Percentiles rank a stretch among this genome's conserved stretches.
Conservation (phyloP, 768 basidiomycete species). For the Mycena sanguinolenta region DNA sequence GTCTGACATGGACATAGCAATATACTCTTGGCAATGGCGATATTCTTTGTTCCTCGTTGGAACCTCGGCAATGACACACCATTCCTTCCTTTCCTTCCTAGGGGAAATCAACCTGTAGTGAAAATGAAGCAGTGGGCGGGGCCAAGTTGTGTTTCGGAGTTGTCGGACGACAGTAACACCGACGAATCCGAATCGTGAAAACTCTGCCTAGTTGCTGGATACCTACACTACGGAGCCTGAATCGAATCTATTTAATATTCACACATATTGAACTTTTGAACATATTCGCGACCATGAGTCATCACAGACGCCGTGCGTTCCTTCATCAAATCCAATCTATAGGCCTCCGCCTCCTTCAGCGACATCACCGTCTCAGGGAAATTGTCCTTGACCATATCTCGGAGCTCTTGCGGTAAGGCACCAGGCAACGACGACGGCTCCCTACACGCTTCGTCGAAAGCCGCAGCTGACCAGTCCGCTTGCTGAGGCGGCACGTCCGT, state of each 20-base stretch:
- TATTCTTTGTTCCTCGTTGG: too few relatives aligned
- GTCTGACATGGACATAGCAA: too few relatives aligned
- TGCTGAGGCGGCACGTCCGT: slow-evolving; percentile 21
- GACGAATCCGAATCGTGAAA: too few relatives aligned
- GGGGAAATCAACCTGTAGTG: too few relatives aligned
- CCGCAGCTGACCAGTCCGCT: slow-evolving; percentile 41
- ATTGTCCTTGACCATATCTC: slow-evolving; percentile 20
- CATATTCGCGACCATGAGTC: slow-evolving; percentile 13
- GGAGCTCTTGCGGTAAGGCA: slow-evolving; percentile 27
- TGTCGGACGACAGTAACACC: too few relatives aligned
- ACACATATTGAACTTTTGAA: slow-evolving; percentile 34
- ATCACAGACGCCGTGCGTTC: slow-evolving; percentile 37
- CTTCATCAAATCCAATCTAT: slow-evolving; percentile 39
- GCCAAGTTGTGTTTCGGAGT: too few relatives aligned
- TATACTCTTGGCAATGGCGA: too few relatives aligned
- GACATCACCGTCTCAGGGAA: slow-evolving; percentile 29
- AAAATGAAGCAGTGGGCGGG: too few relatives aligned
- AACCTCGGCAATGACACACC: too few relatives aligned
- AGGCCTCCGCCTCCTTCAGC: slow-evolving; percentile 30
- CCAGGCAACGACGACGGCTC: not conserved
- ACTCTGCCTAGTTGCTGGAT: too few relatives aligned
- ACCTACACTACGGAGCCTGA: too few relatives aligned
- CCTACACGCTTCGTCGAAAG: slow-evolving; percentile 24
- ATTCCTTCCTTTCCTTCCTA: too few relatives aligned
- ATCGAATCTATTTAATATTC: slow-evolving; percentile 34